Evolutionary conservation across 108 stramenopile species (phyloP), one percentile per base, ranked within the genome.

Genomic region (Fragilariopsis cylindrus): DNA sequence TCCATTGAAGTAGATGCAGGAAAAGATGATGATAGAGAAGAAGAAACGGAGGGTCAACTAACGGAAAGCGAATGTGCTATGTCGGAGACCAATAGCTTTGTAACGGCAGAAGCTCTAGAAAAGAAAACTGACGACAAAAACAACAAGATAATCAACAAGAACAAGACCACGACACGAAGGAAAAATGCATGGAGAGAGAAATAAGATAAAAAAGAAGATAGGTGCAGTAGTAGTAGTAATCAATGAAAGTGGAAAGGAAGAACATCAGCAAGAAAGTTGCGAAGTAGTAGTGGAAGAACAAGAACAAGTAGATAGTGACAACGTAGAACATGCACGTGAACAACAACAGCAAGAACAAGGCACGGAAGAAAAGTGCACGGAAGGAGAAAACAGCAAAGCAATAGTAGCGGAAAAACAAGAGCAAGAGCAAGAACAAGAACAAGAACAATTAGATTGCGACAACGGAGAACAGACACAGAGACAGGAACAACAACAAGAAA

Each of bases 401-500:
- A 62, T 21, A 16, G 21, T 11, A 16, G 21, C 60, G 11, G 48
- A 45, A 48, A 69, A 8, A 39, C 9, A 64, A 64, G 63, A 64
- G 39, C 16, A 64, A 64, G 62, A 64, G 40, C 16, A 64, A 64
- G 63, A 19, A 63, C 42, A 15, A 63, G 12, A n/a, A 45, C 7
- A n/a, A 63, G 12, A 44, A 63, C 7, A 15, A 63, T 40, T 11
- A 52, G 9, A 48, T 7, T 48, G 50, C 9, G 1, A 16, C 18
- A n/a, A 60, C 48, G 56, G 2, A 66, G 13, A 66, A 66, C 65
- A 66, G 44, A 19, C 18, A 66, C 65, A 66, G 44, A 11, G 44
- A 43, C 65, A 66, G 1, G 40, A 66, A 66, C 65, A 66, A 66
- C 65, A 66, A 66, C 30, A 66, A 66, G 41, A 42, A 66, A 40